Base-by-base conservation (phyloP, 2,329 filamentous ascomycete genomes). In the Gremmenia infestans region DNA sequence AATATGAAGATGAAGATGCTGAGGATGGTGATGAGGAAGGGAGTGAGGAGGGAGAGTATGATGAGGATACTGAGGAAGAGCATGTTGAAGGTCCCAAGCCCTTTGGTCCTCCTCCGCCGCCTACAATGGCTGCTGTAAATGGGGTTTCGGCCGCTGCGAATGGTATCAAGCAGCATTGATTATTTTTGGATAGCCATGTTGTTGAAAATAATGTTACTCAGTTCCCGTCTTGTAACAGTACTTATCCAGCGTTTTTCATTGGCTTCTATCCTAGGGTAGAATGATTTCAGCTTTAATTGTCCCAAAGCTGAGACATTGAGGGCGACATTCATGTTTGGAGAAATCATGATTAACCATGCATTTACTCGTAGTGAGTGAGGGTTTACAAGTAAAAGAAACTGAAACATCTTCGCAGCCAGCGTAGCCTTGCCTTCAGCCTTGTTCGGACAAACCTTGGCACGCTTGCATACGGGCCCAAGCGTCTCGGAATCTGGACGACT, bases 1-100 rank as follows among this genome's bases (percentile, higher is more conserved):
- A 79, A n/a, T 80, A 82, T 43, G 82, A 79, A n/a, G 76, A 81
- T 35, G 80, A 84, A 28, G 82, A 84, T 48, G 79, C 81, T 50
- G 82, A 83, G 50, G 82, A 78, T 7, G 83, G 79, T 61, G 83
- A 81, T 36, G 81, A 78, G 22, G 63, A 74, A 72, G 61, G 70
- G 67, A 59, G 66, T 63, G 54, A 72, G 62, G 70, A 73, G 35
- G 72, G 68, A 11, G 73, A 74, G 40, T 74, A 73, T 54, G 75
- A 77, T 62, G 79, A 77, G 54, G 77, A 81, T 58, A 71, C 69
- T 4, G 68, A 71, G 56, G 69, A 71, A 52, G 67, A 70, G 52
- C 68, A 68, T 55, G 53, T 60, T 12, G 64, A 68, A 54, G 64
- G 56, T 43, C 63, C 65, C 36, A 66, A 65, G 52, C 63, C 65